Evolutionary conservation across 2,329 filamentous ascomycete species (phyloP).

Genomic region (Monilinia polystroma): DNA sequence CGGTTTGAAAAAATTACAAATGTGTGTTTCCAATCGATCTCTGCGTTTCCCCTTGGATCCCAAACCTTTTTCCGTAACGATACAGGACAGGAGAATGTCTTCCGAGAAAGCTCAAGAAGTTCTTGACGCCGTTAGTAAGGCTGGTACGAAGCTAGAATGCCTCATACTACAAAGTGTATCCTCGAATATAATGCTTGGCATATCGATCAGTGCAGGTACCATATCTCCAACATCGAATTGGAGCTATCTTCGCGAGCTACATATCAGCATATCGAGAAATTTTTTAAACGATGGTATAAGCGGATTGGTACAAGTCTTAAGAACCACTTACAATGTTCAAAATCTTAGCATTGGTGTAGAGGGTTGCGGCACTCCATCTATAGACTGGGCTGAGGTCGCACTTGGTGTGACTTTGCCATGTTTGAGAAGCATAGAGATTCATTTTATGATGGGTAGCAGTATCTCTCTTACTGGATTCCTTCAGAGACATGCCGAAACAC

Average conservation of each 20-base stretch:
- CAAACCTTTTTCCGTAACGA: too few species aligned
- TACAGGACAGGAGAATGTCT: accelerated
- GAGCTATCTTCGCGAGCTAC: neutral
- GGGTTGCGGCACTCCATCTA: accelerated
- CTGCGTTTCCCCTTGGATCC: too few species aligned
- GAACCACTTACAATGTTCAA: neutral
- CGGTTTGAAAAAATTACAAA: neutral
- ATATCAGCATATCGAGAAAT: neutral
- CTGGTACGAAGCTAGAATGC: neutral
- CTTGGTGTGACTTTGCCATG: neutral
- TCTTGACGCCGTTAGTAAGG: neutral
- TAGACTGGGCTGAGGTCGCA: neutral
- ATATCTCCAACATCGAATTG: neutral
- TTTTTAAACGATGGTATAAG: too few species aligned
- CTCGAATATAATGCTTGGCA: neutral
- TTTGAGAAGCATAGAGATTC: neutral
- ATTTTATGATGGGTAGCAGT: neutral
- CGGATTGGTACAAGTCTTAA: neutral
- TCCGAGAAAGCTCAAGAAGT: neutral
- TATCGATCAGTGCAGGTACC: too few species aligned
- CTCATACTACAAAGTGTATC: accelerated
- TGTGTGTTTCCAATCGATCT: neutral
- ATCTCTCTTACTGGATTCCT: neutral
- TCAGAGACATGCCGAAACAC: neutral
- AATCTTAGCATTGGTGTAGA: neutral